These are phyloP conservation scores for Zygoascus biomembranicola DNA, from an alignment of 805 yeast genomes.

Conservation along the genomic window DNA sequence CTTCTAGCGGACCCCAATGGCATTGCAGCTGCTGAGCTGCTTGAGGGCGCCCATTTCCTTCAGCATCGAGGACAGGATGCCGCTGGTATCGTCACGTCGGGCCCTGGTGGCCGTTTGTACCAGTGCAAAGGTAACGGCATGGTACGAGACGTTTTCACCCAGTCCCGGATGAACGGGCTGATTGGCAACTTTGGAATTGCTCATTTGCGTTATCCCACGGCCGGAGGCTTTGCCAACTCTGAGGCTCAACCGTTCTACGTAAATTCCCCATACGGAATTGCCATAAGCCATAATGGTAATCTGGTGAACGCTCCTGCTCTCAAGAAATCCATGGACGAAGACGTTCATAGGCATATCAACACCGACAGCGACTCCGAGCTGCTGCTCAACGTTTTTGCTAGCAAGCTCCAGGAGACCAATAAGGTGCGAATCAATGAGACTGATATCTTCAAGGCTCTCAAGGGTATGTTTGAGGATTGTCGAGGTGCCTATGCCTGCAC, in stretches of 20 bases:
- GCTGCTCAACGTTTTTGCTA: slow-evolving; percentile 80
- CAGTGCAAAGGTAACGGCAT: slow-evolving; percentile 99
- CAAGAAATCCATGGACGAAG: slow-evolving; percentile 76
- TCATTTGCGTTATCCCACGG: slow-evolving; percentile 93
- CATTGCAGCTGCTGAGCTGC: slow-evolving; percentile 79
- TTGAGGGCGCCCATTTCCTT: slow-evolving; percentile 85
- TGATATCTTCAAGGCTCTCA: slow-evolving; percentile 79
- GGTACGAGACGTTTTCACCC: slow-evolving; percentile 96
- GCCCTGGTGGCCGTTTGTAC: slow-evolving; percentile 83
- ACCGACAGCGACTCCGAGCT: slow-evolving; percentile 95
- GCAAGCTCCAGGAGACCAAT: slow-evolving; percentile 83
- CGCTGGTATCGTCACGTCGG: slow-evolving; percentile 97
- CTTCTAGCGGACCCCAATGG: slow-evolving; percentile 66
- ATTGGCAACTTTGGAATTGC: slow-evolving; percentile 94
- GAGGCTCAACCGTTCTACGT: slow-evolving; percentile 99
- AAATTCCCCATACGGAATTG: slow-evolving; percentile 91
- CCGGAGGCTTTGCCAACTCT: slow-evolving; percentile 89
- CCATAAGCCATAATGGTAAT: slow-evolving; percentile 89
- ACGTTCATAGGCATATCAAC: slow-evolving; percentile 92
- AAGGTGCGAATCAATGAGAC: slow-evolving; percentile 87
- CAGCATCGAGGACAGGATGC: slow-evolving; percentile 99
- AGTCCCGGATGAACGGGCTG: slow-evolving; percentile 63
- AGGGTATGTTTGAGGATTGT: slow-evolving; percentile 69
- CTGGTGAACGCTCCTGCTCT: slow-evolving; percentile 79
- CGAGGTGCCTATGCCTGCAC: slow-evolving; percentile 98